Percentiles rank a stretch among this genome's conserved stretches.
phyloP scores from a whole-genome alignment of 73 alveolate species.

The Paraurostyla sp. region DNA sequence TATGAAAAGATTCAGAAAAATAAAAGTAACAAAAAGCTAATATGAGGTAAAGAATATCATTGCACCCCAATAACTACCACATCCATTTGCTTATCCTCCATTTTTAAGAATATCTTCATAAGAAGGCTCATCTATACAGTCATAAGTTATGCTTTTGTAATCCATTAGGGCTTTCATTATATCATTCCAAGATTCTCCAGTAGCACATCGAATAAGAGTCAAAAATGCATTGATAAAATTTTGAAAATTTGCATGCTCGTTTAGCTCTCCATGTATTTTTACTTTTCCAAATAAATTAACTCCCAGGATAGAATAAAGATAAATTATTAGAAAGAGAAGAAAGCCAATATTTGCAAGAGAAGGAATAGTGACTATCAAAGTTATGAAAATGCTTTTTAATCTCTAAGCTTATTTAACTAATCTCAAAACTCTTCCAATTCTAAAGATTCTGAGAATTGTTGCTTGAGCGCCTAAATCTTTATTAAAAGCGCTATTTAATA shows the following conservation, averaged over 20 bases:
- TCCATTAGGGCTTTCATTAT: slow-evolving; percentile 39
- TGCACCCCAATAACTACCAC: slow-evolving; percentile 34
- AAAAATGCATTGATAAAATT: slow-evolving; percentile 29
- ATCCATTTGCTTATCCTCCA: slow-evolving; percentile 13
- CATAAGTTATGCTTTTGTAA: background rate
- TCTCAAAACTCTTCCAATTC: slow-evolving; percentile 51
- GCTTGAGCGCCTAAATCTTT: slow-evolving; percentile 40
- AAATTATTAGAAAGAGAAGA: slow-evolving; percentile 36
- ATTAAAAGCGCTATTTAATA: background rate
- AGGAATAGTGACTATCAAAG: slow-evolving; percentile 68
- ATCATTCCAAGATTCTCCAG: slow-evolving; percentile 64
- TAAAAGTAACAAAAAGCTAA: slow-evolving; percentile 69
- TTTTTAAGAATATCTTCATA: slow-evolving; percentile 42
- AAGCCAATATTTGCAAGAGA: slow-evolving; percentile 69
- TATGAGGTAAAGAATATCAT: slow-evolving; percentile 13
- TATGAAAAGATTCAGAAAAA: slow-evolving; percentile 74
- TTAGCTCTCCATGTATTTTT: slow-evolving; percentile 27
- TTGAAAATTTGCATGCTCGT: slow-evolving; percentile 57
- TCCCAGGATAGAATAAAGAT: slow-evolving; percentile 56
- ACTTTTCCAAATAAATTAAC: slow-evolving; percentile 57
- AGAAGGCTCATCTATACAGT: slow-evolving; percentile 35
- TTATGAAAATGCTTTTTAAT: slow-evolving; percentile 63
- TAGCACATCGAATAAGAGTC: slow-evolving; percentile 56
- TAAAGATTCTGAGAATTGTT: slow-evolving; percentile 57
- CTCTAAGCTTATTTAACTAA: slow-evolving; percentile 63